A percentile compares a stretch with the other conserved stretches of the same genome.
These are phyloP conservation scores for Cunninghamia lanceolata DNA, from an alignment of 75 land plant genomes.

Conservation along the genomic window DNA sequence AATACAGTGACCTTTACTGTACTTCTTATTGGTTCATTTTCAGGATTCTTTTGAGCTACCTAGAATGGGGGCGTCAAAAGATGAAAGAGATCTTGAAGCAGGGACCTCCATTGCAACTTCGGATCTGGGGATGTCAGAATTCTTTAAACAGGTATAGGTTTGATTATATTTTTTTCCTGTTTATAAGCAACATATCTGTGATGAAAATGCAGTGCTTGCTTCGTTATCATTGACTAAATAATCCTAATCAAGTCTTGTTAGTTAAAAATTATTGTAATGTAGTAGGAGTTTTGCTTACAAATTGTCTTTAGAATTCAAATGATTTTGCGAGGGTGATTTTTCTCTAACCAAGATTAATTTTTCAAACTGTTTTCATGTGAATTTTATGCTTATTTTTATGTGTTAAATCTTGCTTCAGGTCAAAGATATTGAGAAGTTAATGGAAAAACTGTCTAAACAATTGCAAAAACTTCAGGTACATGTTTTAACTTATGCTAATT, in stretches of 20 bases:
- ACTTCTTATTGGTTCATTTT: not conserved
- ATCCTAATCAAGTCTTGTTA: not conserved
- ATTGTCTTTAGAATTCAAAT: not conserved
- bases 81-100: slow-evolving; percentile 11
- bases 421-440: slow-evolving; percentile 10
- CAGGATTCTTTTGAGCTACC: slow-evolving; percentile 14
- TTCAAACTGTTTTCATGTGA: not conserved
- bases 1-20: not conserved
- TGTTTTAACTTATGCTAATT: not conserved
- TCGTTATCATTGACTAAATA: not conserved
- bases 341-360: too few species aligned
- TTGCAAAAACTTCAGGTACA: slow-evolving; percentile 13
- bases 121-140: slow-evolving; percentile 11
- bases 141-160: slow-evolving; percentile 11
- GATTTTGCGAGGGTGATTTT: not conserved
- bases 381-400: not conserved
- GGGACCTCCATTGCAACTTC: not conserved
- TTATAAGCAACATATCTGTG: not conserved
- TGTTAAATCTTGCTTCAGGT: not conserved
- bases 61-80: slow-evolving; percentile 14
- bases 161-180: not conserved
- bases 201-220: not conserved
- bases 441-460: slow-evolving; percentile 9
- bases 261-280: not conserved
- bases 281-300: not conserved